Base-by-base conservation (phyloP, 768 basidiomycete genomes). In the Lenzites betulinus region DNA sequence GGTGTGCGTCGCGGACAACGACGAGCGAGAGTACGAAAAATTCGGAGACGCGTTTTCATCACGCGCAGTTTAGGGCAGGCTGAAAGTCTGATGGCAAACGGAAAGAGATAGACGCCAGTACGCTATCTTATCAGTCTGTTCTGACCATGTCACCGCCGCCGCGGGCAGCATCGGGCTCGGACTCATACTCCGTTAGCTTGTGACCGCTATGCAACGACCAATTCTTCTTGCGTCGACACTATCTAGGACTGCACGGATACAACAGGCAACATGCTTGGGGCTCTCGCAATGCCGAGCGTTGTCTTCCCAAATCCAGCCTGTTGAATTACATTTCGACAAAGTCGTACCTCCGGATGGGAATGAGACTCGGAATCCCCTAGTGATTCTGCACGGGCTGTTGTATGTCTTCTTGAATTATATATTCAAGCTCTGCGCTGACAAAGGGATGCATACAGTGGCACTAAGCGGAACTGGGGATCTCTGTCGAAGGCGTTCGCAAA, bases 381-480 rank as follows among this genome's bases (percentile, higher is more conserved):
- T 75, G 11, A 73, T 77, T 38, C 51, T 75, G 12, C 76, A 77
- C 59, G 76, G 76, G 7, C 64, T 77, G 1, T 73, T 76, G 75
- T 76, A 60, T 16, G 47, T 33, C 2, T 28, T 7, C 4, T 22
- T 44, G 20, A 2, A 5, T 2, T 3, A 30, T 30, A 26, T 48
- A 48, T 2, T 26, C 26, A 15, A 18, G 15, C 5, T 33, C 36
- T 55, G 12, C 20, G 13, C 7, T 38, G 11, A 30, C 12, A 5
- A 9, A 41, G 22, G 35, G n/a, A 18, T 16, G 23, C 16, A 23
- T 22, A 12, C 62, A 94, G 92, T 65, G 93, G 93, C 0, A 92
- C 88, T 39, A 94, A 95, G 70, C 84, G 93, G 59, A 96, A 96
- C 70, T 97, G 93, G 92, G 77, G 82, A 6, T 90, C 91, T 0